Evolutionary conservation across 805 yeast species (phyloP).

Genomic region (Candida vaughaniae): DNA sequence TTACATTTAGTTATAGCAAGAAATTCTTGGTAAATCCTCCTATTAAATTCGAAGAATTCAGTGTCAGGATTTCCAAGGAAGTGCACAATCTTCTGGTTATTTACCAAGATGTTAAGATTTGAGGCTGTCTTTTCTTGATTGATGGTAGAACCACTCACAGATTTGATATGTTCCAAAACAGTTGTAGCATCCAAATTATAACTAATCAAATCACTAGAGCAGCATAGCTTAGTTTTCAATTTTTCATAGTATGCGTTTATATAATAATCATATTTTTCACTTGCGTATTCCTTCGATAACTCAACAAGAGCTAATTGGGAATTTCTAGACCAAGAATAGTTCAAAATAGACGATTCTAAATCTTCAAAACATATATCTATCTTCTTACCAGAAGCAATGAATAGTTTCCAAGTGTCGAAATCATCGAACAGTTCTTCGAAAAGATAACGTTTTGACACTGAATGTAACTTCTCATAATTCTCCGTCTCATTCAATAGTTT

Average conservation of each 20-base stretch:
- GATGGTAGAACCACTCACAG: neutral
- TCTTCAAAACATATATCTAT: constrained; percentile 34
- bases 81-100: constrained; percentile 50
- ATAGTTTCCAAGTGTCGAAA: constrained; percentile 68
- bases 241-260: constrained; percentile 41
- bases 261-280: constrained; percentile 22
- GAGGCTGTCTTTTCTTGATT: constrained; percentile 9
- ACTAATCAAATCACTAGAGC: constrained; percentile 57
- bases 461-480: constrained; percentile 44
- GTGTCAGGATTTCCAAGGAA: constrained; percentile 12
- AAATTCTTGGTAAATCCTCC: constrained; percentile 20
- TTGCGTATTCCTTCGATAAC: constrained; percentile 19
- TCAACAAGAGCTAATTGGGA: constrained; percentile 28
- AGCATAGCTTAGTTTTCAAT: constrained; percentile 60
- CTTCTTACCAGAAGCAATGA: constrained; percentile 45
- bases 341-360: constrained; percentile 12
- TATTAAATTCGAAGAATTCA: constrained; percentile 14
- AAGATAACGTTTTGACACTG: constrained; percentile 42
- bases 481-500: constrained; percentile 43
- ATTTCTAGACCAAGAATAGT: constrained; percentile 23
- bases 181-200: constrained; percentile 19
- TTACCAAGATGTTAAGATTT: constrained; percentile 28
- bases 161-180: constrained; percentile 17
- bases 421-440: constrained; percentile 61
- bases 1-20: constrained; percentile 18